Conservation (phyloP, 73 alveolate genomes). For the Paramecium tetraurelia region DNA sequence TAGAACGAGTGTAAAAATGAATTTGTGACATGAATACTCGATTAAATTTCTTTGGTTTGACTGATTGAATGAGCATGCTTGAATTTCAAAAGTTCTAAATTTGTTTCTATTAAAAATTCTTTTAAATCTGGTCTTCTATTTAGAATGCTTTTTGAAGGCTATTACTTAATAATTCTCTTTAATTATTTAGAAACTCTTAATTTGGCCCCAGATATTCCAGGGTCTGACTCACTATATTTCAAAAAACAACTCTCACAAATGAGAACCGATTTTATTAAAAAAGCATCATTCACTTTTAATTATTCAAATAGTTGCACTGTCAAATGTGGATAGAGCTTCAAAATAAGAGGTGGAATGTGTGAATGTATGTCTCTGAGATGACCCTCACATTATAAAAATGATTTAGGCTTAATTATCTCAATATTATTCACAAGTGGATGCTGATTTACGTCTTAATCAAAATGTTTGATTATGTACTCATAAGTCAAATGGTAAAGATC, state of each 20-base stretch:
- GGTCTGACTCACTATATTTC: constrained; percentile 46
- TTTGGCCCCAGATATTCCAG: constrained; percentile 19
- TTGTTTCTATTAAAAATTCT: constrained; percentile 38
- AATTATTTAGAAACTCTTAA: neutral
- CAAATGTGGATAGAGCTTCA: constrained; percentile 52
- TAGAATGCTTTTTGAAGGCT: neutral
- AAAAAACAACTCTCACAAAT: constrained; percentile 22
- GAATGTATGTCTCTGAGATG: constrained; percentile 54
- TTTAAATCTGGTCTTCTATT: constrained; percentile 38
- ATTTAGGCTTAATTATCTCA: constrained; percentile 40
- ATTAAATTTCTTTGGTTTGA: neutral
- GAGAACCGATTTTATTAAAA: constrained; percentile 10
- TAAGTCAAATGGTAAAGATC: constrained; percentile 53
- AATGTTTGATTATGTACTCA: constrained; percentile 42
- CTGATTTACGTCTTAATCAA: constrained; percentile 42
- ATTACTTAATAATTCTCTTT: neutral
- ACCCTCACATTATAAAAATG: neutral
- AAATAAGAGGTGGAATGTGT: constrained; percentile 42
- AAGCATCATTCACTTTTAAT: constrained; percentile 47
- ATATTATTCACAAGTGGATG: constrained; percentile 40
- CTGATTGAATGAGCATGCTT: neutral
- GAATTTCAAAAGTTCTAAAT: neutral
- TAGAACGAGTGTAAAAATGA: neutral
- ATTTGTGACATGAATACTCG: neutral
- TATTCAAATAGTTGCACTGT: constrained; percentile 48